Evolutionary conservation across 257 asterid genomes (phyloP).

Genomic region (Striga asiatica): DNA sequence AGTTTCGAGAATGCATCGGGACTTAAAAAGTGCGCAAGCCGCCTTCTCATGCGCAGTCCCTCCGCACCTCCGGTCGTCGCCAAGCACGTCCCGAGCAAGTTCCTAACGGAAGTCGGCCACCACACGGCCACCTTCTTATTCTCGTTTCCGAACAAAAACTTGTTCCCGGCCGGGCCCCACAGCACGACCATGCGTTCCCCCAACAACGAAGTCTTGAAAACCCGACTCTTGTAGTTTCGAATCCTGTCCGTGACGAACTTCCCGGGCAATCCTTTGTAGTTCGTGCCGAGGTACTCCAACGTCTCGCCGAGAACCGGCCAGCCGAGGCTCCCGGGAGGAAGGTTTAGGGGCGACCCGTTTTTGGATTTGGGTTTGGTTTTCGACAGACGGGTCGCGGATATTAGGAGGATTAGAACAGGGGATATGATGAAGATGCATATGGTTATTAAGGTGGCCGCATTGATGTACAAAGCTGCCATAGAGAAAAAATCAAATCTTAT

Average conservation of each 20-base stretch:
- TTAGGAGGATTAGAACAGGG: too few relatives aligned
- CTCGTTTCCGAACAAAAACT: conserved; percentile 37
- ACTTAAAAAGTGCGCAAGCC: conserved; percentile 23
- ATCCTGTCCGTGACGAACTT: conserved; percentile 23
- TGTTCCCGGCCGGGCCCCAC: conserved; percentile 35
- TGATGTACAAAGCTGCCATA: too few relatives aligned
- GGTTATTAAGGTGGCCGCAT: too few relatives aligned
- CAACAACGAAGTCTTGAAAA: conserved; percentile 29
- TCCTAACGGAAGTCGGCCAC: conserved; percentile 32
- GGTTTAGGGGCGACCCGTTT: too few relatives aligned
- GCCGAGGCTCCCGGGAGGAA: conserved; percentile 35
- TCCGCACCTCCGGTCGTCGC: conserved; percentile 23
- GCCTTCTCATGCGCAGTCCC: conserved; percentile 28
- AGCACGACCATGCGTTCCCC: conserved; percentile 32
- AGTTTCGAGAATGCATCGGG: conserved; percentile 31
- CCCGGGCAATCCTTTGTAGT: conserved; percentile 16
- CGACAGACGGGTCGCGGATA: too few relatives aligned
- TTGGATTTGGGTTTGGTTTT: too few relatives aligned
- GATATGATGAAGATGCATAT: too few relatives aligned
- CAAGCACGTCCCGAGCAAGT: conserved; percentile 22
- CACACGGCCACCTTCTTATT: conserved; percentile 35
- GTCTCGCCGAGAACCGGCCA: conserved; percentile 38
- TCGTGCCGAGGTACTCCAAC: conserved; percentile 10
- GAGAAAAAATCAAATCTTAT: too few relatives aligned
- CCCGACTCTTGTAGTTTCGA: conserved; percentile 19